phyloP scores from a whole-genome alignment of 2,329 filamentous ascomycete species.

The Coniochaeta pulveracea region DNA sequence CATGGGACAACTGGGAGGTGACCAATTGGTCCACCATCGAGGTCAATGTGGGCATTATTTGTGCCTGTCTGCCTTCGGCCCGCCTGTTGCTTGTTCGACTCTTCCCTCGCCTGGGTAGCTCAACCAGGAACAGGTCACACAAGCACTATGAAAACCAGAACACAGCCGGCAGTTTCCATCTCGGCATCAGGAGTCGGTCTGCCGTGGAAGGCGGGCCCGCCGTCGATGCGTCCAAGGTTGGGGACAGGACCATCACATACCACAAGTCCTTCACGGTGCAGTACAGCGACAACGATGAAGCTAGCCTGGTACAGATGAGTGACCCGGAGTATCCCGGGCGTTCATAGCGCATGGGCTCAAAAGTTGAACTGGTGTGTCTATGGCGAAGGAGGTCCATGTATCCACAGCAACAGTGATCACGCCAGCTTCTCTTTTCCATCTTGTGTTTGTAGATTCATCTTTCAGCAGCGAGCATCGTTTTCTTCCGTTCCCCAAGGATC shows the following conservation, averaged over 20 bases:
- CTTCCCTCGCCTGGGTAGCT: slow-evolving; percentile 12
- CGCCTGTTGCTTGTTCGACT: slow-evolving; percentile 16
- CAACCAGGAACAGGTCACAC: not conserved
- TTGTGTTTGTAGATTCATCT: too few relatives aligned
- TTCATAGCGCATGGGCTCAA: too few relatives aligned
- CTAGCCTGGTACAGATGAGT: slow-evolving; percentile 10
- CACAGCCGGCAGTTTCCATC: not conserved
- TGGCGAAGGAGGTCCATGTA: too few relatives aligned
- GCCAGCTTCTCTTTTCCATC: too few relatives aligned
- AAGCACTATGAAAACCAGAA: slow-evolving; percentile 3
- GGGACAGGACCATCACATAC: slow-evolving; percentile 7
- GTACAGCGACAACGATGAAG: slow-evolving; percentile 9
- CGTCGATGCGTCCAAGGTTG: not conserved
- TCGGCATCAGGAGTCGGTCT: not conserved
- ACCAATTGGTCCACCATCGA: slow-evolving; percentile 19
- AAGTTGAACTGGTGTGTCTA: too few relatives aligned
- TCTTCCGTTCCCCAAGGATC: too few relatives aligned
- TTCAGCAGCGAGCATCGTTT: too few relatives aligned
- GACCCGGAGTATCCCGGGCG: too few relatives aligned
- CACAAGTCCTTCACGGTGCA: slow-evolving; percentile 10
- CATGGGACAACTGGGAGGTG: slow-evolving; percentile 17
- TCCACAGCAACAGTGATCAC: too few relatives aligned
- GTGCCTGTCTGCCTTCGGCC: slow-evolving; percentile 19
- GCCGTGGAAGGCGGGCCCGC: not conserved
- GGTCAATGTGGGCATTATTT: slow-evolving; percentile 20